These are phyloP conservation scores for Porphyrellus cyaneotinctus DNA, from an alignment of 768 basidiomycete species.

Conservation along the genomic window DNA sequence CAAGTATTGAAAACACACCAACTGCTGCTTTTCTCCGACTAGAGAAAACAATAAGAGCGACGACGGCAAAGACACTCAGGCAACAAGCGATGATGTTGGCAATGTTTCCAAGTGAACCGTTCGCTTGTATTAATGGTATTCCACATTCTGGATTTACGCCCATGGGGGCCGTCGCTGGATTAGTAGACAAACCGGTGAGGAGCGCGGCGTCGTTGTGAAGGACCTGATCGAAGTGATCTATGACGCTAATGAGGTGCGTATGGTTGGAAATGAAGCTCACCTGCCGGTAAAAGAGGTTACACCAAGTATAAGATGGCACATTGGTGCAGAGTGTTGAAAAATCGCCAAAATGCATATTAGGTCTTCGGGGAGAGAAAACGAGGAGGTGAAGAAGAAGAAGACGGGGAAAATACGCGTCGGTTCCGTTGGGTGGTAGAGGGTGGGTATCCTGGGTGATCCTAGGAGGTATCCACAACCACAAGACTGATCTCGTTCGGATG, in stretches of 20 bases:
- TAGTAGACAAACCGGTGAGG: constrained; percentile 41
- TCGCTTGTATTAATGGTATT: constrained; percentile 56
- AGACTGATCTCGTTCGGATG: constrained; percentile 18
- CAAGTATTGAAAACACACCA: constrained; percentile 46
- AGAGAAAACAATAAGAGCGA: constrained; percentile 53
- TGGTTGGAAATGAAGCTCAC: constrained; percentile 36
- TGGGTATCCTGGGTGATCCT: constrained; percentile 14
- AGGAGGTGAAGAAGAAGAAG: background rate
- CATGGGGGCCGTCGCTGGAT: constrained; percentile 59
- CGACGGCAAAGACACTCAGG: constrained; percentile 61
- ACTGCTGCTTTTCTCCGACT: constrained; percentile 82
- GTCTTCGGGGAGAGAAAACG: background rate
- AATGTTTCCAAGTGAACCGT: constrained; percentile 71
- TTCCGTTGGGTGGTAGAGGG: background rate
- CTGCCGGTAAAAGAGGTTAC: constrained; percentile 93
- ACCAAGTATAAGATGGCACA: constrained; percentile 83
- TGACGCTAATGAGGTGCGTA: constrained; percentile 1
- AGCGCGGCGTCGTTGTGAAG: constrained; percentile 30
- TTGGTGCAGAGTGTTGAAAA: constrained; percentile 63
- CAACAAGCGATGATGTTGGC: constrained; percentile 83
- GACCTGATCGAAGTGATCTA: constrained; percentile 37
- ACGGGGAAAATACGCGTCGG: constrained; percentile 3
- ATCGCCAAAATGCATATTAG: constrained; percentile 64
- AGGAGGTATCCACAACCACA: constrained; percentile 18
- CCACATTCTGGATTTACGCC: constrained; percentile 82